Conservation (phyloP, 2,329 filamentous ascomycete species). For the Pseudocercospora musae region DNA sequence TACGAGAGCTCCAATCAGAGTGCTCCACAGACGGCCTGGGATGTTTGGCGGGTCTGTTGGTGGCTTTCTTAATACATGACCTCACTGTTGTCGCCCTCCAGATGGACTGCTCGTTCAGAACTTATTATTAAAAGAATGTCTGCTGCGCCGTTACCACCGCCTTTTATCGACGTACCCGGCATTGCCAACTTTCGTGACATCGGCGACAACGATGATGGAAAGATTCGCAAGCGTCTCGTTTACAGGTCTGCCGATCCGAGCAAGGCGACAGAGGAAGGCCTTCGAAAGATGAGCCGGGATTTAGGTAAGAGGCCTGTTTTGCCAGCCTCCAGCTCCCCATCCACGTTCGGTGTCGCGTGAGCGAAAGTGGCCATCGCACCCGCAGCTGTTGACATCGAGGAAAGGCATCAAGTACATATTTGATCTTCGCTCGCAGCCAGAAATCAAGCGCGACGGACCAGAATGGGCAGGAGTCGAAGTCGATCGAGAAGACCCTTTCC, state of each 20-base stretch:
- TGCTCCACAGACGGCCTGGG: background rate
- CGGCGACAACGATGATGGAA: constrained; percentile 39
- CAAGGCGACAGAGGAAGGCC: constrained; percentile 53
- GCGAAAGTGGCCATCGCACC: background rate
- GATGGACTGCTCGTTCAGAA: background rate
- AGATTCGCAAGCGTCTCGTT: constrained; percentile 52
- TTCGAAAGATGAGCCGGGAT: constrained; percentile 46
- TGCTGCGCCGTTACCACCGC: constrained; percentile 26
- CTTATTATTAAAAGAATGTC: constrained; percentile 9
- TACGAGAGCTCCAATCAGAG: constrained; percentile 5
- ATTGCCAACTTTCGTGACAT: constrained; percentile 68
- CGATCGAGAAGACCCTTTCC: constrained; percentile 30
- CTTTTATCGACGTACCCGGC: constrained; percentile 49
- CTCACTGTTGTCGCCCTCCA: background rate
- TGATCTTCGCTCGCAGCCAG: constrained; percentile 62
- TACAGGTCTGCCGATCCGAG: constrained; percentile 69
- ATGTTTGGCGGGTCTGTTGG: background rate
- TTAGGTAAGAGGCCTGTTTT: constrained; percentile 29
- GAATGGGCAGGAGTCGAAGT: constrained; percentile 33
- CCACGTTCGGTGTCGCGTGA: background rate
- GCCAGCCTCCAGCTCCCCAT: constrained; percentile 22
- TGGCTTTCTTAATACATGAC: background rate
- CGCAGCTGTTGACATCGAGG: background rate
- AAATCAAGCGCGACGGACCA: constrained; percentile 50
- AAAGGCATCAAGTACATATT: constrained; percentile 64